A percentile compares a stretch with the other conserved stretches of the same genome.
phyloP scores from a whole-genome alignment of 2,329 filamentous ascomycete genomes.

The Paraphoma chrysanthemicola region DNA sequence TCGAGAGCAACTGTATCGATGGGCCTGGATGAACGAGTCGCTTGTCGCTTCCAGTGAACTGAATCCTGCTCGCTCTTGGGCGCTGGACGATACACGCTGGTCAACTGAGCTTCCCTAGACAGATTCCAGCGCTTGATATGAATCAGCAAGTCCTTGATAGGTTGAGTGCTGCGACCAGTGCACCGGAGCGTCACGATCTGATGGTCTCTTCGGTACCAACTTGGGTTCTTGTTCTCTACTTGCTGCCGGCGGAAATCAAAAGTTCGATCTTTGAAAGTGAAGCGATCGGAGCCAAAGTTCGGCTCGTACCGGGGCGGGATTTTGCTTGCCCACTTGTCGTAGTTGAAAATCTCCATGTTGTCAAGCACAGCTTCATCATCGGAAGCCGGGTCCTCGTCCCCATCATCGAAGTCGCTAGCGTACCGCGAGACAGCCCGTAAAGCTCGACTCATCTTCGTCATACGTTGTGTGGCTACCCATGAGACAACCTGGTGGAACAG shows the following conservation, averaged over 20 bases:
- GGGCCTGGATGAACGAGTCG: slow-evolving; percentile 68
- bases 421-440: slow-evolving; percentile 52
- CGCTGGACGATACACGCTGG: not conserved
- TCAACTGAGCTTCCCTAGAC: slow-evolving; percentile 36
- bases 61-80: not conserved
- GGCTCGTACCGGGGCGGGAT: slow-evolving; percentile 59
- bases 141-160: slow-evolving; percentile 56
- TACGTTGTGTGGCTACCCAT: slow-evolving; percentile 35
- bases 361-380: not conserved
- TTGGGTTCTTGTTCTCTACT: slow-evolving; percentile 34
- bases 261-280: slow-evolving; percentile 51
- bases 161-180: slow-evolving; percentile 55
- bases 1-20: slow-evolving; percentile 81
- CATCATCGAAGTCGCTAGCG: slow-evolving; percentile 43
- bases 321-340: slow-evolving; percentile 56
- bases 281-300: slow-evolving; percentile 54
- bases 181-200: slow-evolving; percentile 55
- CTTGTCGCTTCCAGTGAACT: slow-evolving; percentile 50
- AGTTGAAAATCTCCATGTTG: slow-evolving; percentile 54
- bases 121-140: slow-evolving; percentile 55
- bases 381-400: slow-evolving; percentile 37
- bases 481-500: slow-evolving; percentile 51
- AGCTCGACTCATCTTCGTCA: slow-evolving; percentile 45
- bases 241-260: slow-evolving; percentile 52
- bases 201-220: slow-evolving; percentile 39